Conservation (phyloP, 768 basidiomycete species). For the Suillus occidentalis region DNA sequence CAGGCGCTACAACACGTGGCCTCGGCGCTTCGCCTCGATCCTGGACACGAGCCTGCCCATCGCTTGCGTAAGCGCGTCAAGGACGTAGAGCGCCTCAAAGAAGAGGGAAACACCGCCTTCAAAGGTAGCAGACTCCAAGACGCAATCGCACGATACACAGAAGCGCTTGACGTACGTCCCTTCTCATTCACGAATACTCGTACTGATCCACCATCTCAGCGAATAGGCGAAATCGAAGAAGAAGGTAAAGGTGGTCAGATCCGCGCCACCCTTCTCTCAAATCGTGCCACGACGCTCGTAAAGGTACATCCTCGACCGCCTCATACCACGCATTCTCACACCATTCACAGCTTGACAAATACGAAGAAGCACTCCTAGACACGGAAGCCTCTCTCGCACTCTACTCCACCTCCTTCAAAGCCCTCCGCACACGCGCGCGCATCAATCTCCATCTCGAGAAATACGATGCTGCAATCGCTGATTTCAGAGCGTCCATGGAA, state of each 20-base stretch:
- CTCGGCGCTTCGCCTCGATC: conserved; percentile 76
- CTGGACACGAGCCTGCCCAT: conserved; percentile 69
- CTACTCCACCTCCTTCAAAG: conserved; percentile 73
- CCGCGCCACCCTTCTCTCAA: conserved; percentile 76
- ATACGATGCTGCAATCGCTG: conserved; percentile 67
- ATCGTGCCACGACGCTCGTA: conserved; percentile 78
- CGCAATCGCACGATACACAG: conserved; percentile 68
- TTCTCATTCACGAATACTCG: neutral
- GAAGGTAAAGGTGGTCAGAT: conserved; percentile 82
- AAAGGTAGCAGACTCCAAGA: conserved; percentile 58
- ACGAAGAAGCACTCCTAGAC: conserved; percentile 71
- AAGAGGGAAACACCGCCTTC: conserved; percentile 81
- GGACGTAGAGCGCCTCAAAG: conserved; percentile 80
- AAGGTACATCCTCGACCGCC: conserved; percentile 47
- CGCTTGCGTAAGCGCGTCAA: conserved; percentile 76
- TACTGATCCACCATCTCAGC: conserved; percentile 35
- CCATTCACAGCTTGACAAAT: conserved; percentile 51
- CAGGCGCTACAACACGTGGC: conserved; percentile 70
- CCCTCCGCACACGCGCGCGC: conserved; percentile 81
- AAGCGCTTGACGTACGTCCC: conserved; percentile 62
- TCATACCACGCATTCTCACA: neutral
- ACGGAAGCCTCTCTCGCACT: conserved; percentile 67
- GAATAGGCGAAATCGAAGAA: conserved; percentile 63
- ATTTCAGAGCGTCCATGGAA: conserved; percentile 81
- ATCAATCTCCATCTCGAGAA: conserved; percentile 74